Conservation (phyloP, 179 eudicot species). For the Silene noctiflora region DNA sequence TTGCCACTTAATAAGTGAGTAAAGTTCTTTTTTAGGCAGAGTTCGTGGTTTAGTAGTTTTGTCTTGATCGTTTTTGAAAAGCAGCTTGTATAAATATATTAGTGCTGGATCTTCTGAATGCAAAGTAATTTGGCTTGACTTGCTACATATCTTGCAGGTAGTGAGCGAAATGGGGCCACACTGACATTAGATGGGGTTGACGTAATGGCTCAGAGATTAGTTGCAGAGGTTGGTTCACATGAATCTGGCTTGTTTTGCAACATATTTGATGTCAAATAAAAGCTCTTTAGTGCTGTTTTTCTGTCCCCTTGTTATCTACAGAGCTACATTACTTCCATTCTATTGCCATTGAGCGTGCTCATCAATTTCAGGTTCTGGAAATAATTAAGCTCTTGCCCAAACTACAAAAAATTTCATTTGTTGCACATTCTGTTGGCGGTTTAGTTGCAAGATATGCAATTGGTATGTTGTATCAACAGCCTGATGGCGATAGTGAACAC, state of each 20-base stretch:
- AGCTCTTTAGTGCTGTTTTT: conserved; percentile 1
- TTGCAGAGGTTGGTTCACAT: conserved; percentile 64
- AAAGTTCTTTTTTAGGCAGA: not conserved
- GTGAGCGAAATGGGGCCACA: conserved; percentile 62
- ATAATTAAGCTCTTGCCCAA: conserved; percentile 53
- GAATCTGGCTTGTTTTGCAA: not conserved
- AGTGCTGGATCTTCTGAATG: not conserved
- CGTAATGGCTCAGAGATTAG: conserved; percentile 90
- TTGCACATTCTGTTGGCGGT: conserved; percentile 95
- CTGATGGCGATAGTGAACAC: conserved; percentile 31
- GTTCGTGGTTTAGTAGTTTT: not conserved
- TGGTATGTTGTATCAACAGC: conserved; percentile 65
- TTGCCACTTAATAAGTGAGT: not conserved
- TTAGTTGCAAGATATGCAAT: conserved; percentile 92
- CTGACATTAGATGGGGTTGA: conserved; percentile 92
- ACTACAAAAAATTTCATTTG: conserved; percentile 77
- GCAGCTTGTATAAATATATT: not conserved
- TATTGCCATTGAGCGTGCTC: conserved; percentile 6
- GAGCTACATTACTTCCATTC: not conserved
- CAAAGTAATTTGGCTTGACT: not conserved
- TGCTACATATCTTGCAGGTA: conserved; percentile 49
- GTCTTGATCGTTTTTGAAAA: not conserved
- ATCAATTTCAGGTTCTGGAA: conserved; percentile 62
- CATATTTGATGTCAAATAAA: not conserved
- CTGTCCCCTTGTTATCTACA: conserved; percentile 1